Base-by-base conservation (phyloP, 2,329 filamentous ascomycete species). In the Ophiostoma ulmi region DNA sequence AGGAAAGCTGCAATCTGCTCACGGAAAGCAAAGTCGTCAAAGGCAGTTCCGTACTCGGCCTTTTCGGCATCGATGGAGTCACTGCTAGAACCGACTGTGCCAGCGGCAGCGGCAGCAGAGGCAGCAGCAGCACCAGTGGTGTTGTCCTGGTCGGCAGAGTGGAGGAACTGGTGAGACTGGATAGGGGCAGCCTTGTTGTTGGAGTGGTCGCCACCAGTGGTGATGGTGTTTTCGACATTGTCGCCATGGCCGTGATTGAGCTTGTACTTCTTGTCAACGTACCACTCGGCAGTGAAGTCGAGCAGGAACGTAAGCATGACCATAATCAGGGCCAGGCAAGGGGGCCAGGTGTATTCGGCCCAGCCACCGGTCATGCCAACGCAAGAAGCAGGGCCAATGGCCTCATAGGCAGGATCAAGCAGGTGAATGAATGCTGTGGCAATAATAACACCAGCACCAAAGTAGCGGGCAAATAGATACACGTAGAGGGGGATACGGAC, bases 391-490 rank as follows among this genome's bases (percentile, higher is more conserved):
- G 80, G 79, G 2, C 80, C 80, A 1, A 92, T 91, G 71, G 93
- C 91, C 52, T 87, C 86, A 72, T 91, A 87, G 6, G 94, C 94
- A 0, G 94, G 94, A 0, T 89, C 89, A 11, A 98, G 84, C 1
- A 94, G 82, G 79, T 97, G 94, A 78, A 98, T 94, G 79, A 96
- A 97, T 0, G 94, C 93, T 1, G 94, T 98, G 5, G 92, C 91
- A 74, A 97, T 88, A 76, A 98, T 97, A 73, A 97, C 93, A 65
- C 94, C 94, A 0, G 93, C 95, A 73, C 94, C 94, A 77, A 97
- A 93, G 80, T 94, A 97, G 78, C 97, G 97, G 73, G 91, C 91
- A 70, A 94, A 82, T 78, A 97, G 89, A 79, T 92, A 93, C 1
- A 86, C 83, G 81, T 87, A 90, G 70, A 85, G 83, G 0, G 89